Base-by-base conservation (phyloP, 2,329 filamentous ascomycete species). In the Apiospora hydei region DNA sequence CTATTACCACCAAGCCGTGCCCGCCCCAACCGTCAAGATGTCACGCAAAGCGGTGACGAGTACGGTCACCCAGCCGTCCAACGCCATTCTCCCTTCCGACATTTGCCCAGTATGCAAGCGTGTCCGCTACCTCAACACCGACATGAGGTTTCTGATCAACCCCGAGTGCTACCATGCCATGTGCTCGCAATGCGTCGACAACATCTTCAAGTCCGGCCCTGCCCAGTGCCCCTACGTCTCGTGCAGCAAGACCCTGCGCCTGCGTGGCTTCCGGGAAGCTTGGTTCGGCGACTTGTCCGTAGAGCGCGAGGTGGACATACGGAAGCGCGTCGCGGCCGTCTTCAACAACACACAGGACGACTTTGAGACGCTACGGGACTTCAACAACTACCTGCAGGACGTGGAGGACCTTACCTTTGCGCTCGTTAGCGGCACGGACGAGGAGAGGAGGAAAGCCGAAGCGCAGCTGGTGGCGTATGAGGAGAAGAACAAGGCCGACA, bases 101-200 rank as follows among this genome's bases (percentile, higher is more conserved):
- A 93, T 95, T 80, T 99, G 96, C 85, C 96, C 96, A 72, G 94
- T 98, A 77, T 99, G 96, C 92, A 98, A 98, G 85, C 97, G 95
- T 73, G 94, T 94, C 73, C 94, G 95, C 75, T 98, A 98, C 86
- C 92, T 98, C 79, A 98, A 98, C 86, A 92, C 91, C 73, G 92
- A 95, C 84, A 95, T 99, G 89, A 89, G 92, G 75, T 98, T 99
- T 84, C 93, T 96, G 77, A 95, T 99, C 85, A 98, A 98, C 82
- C 94, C 96, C 11, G 95, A 97, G 87, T 99, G 96, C 89, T 99
- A 99, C 87, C 96, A 99, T 87, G 94, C 94, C 77, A 98, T 99
- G 94, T 99, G 96, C 87, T 93, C 94, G 82, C 95, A 94, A 72
- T 99, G 96, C 85, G 95, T 98, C 57, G 93, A 96, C 83, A 93